Evolutionary conservation across 75 land plant genomes (phyloP), one percentile per base, ranked within the genome.

Genomic region (Adiantum capillusveneris): DNA sequence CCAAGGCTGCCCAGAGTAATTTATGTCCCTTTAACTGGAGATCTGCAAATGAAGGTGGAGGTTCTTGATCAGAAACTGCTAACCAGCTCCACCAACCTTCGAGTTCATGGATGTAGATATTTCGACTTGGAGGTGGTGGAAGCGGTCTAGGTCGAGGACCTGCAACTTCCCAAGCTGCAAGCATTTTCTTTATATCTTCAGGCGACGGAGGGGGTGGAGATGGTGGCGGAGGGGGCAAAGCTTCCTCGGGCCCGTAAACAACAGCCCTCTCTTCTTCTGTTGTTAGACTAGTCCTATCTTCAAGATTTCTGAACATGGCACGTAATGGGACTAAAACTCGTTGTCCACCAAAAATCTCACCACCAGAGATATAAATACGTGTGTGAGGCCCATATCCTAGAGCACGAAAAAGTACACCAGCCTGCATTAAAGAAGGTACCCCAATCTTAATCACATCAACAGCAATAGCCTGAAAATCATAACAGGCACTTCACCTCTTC

Each of bases 41-140:
- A 58, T 83, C 87, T 46, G 29, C 37, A 22, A 65, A 68, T 25
- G 79, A 66, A 41, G 77, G 81, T 14, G 65, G 68, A 11, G 88
- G 88, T 45, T 81, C 88, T 25, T 36, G 44, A n/a, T 84, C 85
- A 31, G 28, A 55, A 48, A 83, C 81, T 22, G 83, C 80, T 51
- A 90, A 65, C 84, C 83, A 81, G 29, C 85, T 81, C 85, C 85
- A 86, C 96, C 96, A 90, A 0, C 91, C 85, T 78, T 90, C 91
- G 53, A 79, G 76, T 62, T 79, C 88, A 77, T 88, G 85, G 1
- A 56, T 46, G 63, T 81, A 77, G 11, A 82, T 67, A 17, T 76
- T 73, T 29, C 94, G 73, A 12, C 69, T 76, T 25, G 88, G 79
- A 54, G 94, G 94, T 1, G 94, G 94, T 39, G 94, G 88, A 52